Evolutionary conservation across 2,329 filamentous ascomycete genomes (phyloP).

Genomic region (Chrysosporium keratinophilum): DNA sequence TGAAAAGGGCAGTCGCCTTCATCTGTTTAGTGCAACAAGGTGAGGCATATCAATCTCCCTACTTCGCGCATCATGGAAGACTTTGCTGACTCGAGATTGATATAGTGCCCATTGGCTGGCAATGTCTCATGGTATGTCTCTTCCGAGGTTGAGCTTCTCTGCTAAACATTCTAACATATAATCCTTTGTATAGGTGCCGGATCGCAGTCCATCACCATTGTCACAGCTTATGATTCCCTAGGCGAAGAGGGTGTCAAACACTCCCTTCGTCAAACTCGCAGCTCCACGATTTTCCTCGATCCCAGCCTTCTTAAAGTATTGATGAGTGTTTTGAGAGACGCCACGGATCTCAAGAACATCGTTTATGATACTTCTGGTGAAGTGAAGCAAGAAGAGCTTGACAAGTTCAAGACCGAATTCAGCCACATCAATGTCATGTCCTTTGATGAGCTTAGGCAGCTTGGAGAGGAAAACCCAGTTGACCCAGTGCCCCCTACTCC

Average conservation of each 20-base stretch:
- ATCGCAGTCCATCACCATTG: slow-evolving; percentile 81
- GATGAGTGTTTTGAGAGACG: slow-evolving; percentile 43
- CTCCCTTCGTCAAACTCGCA: slow-evolving; percentile 26
- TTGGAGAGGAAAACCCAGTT: slow-evolving; percentile 53
- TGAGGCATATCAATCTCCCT: slow-evolving; percentile 28
- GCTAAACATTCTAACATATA: neutral
- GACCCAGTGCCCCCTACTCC: slow-evolving; percentile 59
- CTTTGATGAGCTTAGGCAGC: slow-evolving; percentile 43
- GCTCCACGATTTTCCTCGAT: slow-evolving; percentile 28
- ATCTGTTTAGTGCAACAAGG: slow-evolving; percentile 78
- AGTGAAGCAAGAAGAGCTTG: slow-evolving; percentile 40
- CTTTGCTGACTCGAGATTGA: slow-evolving; percentile 17
- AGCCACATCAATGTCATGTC: slow-evolving; percentile 42
- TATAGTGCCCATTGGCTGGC: slow-evolving; percentile 69
- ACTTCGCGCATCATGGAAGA: neutral
- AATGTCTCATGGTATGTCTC: slow-evolving; percentile 55
- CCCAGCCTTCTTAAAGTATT: slow-evolving; percentile 38
- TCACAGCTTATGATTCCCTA: slow-evolving; percentile 44
- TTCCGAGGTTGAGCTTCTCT: neutral
- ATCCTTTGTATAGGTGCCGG: slow-evolving; percentile 42
- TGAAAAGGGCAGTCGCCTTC: slow-evolving; percentile 55
- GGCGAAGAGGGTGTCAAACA: slow-evolving; percentile 28
- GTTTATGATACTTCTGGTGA: slow-evolving; percentile 46
- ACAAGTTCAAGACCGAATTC: slow-evolving; percentile 42
- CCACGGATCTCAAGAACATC: slow-evolving; percentile 43